phyloP scores from a whole-genome alignment of 495 filamentous ascomycete species.

The Mytilinidion resinicola region DNA sequence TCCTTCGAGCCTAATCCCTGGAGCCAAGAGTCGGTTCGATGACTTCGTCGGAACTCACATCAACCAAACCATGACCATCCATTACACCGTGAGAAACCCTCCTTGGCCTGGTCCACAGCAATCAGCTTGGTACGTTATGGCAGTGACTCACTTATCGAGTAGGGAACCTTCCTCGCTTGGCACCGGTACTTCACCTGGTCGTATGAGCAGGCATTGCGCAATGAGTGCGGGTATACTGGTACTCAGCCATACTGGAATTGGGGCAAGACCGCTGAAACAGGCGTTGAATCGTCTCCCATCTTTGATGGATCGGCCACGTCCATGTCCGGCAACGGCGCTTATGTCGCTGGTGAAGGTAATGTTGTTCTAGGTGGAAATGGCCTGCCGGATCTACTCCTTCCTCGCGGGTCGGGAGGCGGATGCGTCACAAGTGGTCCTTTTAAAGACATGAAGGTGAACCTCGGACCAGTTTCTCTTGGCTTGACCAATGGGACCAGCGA shows the following conservation, averaged over 20 bases:
- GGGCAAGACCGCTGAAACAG: conserved; percentile 41
- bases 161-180: conserved; percentile 24
- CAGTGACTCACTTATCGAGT: neutral
- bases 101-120: neutral
- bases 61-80: conserved; percentile 18
- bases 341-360: conserved; percentile 36
- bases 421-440: conserved; percentile 60
- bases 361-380: conserved; percentile 21
- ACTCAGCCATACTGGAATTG: conserved; percentile 58
- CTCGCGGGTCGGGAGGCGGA: conserved; percentile 54
- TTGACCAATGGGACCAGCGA: conserved; percentile 7
- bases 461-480: conserved; percentile 13
- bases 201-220: conserved; percentile 30
- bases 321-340: conserved; percentile 56
- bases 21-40: conserved; percentile 17
- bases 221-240: conserved; percentile 31
- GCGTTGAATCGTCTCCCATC: conserved; percentile 52
- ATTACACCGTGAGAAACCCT: conserved; percentile 15
- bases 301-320: conserved; percentile 58
- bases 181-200: conserved; percentile 20
- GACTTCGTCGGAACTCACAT: conserved; percentile 21
- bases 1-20: conserved; percentile 13
- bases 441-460: conserved; percentile 26
- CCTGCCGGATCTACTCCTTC: conserved; percentile 28
- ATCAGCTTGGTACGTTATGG: neutral